Base-by-base conservation (phyloP, 2,329 filamentous ascomycete species). In the Xylaria sp. region DNA sequence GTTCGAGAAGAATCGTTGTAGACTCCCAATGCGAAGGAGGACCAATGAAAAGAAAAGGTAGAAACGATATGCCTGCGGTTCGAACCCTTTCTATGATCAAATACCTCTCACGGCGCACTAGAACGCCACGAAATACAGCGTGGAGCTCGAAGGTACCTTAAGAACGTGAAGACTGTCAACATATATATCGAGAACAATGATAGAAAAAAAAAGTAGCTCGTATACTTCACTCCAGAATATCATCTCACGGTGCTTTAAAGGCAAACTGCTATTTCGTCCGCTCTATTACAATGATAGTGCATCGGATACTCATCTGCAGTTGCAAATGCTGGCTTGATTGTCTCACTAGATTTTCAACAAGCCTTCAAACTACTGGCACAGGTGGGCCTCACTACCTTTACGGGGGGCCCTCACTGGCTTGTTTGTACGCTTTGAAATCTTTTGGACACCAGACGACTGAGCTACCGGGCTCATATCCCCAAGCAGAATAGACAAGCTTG, bases 131-230 rank as follows among this genome's bases (percentile, higher is more conserved):
- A 48, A 48, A 48, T 15, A 41, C 13, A 12, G 13, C 39, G 13
- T 6, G 12, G 39, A 13, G 12, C 13, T 41, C 10, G 6, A 37
- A 10, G 10, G 12, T 15, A 41, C 39, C 12, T 41, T 13, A 6
- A 5, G 13, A 41, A 41, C 12, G 13, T 15, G 10, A 3, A 15
- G 39, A 41, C 39, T 4, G 15, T 18, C 39, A 5, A 15, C 12
- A 15, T 41, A 41, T 12, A 41, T 13, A 41, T 41, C 5, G 13
- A 13, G 12, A 37, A 12, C 28, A 28, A 20, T 2, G 7, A 55
- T 44, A 25, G 41, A 57, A 57, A 57, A 25, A 57, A 57, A 57
- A 57, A 25, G 37, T 46, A 28, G 34, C 52, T 58, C 39, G n/a
- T 58, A 13, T 10, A 25, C 20, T 10, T 31, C n/a, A 9, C 28